These are phyloP conservation scores for Arctostaphylos glauca DNA, from an alignment of 148 eudicot species.

Conservation along the genomic window DNA sequence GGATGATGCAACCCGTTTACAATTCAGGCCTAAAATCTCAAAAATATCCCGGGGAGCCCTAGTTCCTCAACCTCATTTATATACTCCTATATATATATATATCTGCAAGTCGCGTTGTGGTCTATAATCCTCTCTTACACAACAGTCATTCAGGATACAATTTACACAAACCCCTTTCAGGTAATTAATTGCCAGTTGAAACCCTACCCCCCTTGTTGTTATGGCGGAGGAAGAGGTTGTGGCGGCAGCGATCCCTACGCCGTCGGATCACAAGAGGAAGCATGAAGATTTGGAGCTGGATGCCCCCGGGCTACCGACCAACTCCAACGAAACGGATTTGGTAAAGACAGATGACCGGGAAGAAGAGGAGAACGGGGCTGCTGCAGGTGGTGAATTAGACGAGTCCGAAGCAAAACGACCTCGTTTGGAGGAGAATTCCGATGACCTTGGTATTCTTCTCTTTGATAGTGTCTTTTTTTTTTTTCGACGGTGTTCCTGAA, in stretches of 20 bases:
- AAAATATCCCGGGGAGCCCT: too few species aligned
- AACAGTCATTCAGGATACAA: not conserved
- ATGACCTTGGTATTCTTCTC: constrained; percentile 38
- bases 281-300: constrained; percentile 52
- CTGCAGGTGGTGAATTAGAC: constrained; percentile 27
- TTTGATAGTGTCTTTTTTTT: not conserved
- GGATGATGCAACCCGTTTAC: too few species aligned
- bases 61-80: too few species aligned
- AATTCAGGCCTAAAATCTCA: too few species aligned
- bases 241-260: constrained; percentile 22
- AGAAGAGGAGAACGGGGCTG: constrained; percentile 17
- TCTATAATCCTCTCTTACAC: not conserved
- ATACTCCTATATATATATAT: too few species aligned
- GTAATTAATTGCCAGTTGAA: not conserved
- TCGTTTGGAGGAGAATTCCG: constrained; percentile 49
- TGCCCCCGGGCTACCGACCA: constrained; percentile 19
- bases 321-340: constrained; percentile 15
- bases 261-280: constrained; percentile 54
- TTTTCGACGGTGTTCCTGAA: too few species aligned
- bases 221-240: constrained; percentile 49
- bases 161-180: not conserved
- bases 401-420: constrained; percentile 56
- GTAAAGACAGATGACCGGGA: not conserved
- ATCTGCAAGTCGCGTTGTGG: too few species aligned
- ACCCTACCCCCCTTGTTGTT: constrained; percentile 5